phyloP scores from a whole-genome alignment of 1,139 yeast genomes.

The Kurtzmaniella natalensis region DNA sequence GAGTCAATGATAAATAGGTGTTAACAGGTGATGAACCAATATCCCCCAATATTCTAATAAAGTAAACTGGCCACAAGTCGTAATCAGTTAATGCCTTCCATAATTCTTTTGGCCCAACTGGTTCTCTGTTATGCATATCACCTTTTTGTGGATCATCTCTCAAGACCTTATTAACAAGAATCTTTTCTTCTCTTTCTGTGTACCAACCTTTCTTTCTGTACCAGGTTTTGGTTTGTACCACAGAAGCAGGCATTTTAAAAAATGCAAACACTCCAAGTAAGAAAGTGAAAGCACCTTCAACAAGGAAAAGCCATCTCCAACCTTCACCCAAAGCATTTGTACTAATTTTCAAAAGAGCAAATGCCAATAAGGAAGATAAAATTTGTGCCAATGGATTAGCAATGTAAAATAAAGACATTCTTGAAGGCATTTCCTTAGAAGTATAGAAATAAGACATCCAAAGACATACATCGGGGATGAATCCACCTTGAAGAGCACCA shows the following conservation, averaged over 20 bases:
- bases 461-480: constrained; percentile 28
- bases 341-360: constrained; percentile 11
- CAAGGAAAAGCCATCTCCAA: constrained; percentile 36
- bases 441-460: constrained; percentile 25
- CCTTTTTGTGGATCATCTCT: constrained; percentile 32
- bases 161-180: constrained; percentile 24
- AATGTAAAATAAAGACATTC: constrained; percentile 21
- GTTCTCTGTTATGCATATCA: constrained; percentile 30
- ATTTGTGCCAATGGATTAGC: constrained; percentile 21
- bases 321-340: constrained; percentile 11
- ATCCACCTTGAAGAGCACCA: constrained; percentile 29
- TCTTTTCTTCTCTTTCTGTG: constrained; percentile 31
- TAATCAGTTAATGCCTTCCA: constrained; percentile 18
- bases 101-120: constrained; percentile 19
- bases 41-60: constrained; percentile 41
- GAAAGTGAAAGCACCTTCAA: constrained; percentile 30
- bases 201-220: constrained; percentile 32
- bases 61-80: constrained; percentile 48
- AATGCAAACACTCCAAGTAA: constrained; percentile 24
- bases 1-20: constrained; percentile 13
- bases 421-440: constrained; percentile 21
- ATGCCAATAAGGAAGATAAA: constrained; percentile 18
- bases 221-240: constrained; percentile 24
- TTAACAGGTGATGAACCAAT: constrained; percentile 31
- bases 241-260: constrained; percentile 33